A percentile compares a stretch with the other conserved stretches of the same genome.
Evolutionary conservation across 495 filamentous ascomycete genomes (phyloP).

Genomic region (Thermothielavioides terrestris): DNA sequence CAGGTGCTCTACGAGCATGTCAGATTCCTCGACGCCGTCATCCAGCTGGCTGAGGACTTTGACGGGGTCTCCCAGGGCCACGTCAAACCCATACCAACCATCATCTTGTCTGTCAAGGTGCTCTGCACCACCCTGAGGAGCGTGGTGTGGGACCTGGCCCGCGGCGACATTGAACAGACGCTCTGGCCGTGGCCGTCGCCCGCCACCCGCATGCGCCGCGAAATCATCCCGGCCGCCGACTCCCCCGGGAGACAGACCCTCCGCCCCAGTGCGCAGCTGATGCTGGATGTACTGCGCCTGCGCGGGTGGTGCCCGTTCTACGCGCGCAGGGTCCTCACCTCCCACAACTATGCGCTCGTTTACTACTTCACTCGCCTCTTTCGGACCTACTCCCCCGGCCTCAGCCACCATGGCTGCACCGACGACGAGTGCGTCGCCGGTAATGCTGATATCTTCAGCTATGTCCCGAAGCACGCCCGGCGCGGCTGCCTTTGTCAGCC

Average conservation of each 20-base stretch:
- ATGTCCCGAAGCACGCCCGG: slow-evolving; percentile 16
- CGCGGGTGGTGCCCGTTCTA: slow-evolving; percentile 20
- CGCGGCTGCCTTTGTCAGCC: slow-evolving; percentile 15
- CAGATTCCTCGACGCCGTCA: slow-evolving; percentile 15
- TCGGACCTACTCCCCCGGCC: slow-evolving; percentile 1
- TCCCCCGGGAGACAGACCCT: slow-evolving; percentile 1
- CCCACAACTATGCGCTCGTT: slow-evolving; percentile 14
- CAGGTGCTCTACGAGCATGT: slow-evolving; percentile 12
- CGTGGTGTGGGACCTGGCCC: slow-evolving; percentile 13
- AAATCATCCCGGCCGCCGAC: slow-evolving; percentile 7
- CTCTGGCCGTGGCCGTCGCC: slow-evolving; percentile 11
- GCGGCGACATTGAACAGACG: slow-evolving; percentile 5
- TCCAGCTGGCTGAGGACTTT: slow-evolving; percentile 18
- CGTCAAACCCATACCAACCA: slow-evolving; percentile 16
- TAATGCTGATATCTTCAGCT: slow-evolving; percentile 13
- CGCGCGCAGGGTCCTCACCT: slow-evolving; percentile 10
- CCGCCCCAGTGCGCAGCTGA: slow-evolving; percentile 13
- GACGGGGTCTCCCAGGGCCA: slow-evolving; percentile 19
- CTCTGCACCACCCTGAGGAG: slow-evolving; percentile 14
- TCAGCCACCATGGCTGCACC: slow-evolving; percentile 11
- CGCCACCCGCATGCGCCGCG: slow-evolving; percentile 2
- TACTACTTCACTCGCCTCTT: slow-evolving; percentile 20
- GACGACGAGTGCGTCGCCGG: slow-evolving; percentile 16
- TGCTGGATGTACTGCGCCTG: slow-evolving; percentile 16
- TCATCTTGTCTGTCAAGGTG: slow-evolving; percentile 20